Percentiles rank a stretch among this genome's conserved stretches.
Evolutionary conservation across 2,329 filamentous ascomycete genomes (phyloP).

Genomic region (Talaromyces pinophilus): DNA sequence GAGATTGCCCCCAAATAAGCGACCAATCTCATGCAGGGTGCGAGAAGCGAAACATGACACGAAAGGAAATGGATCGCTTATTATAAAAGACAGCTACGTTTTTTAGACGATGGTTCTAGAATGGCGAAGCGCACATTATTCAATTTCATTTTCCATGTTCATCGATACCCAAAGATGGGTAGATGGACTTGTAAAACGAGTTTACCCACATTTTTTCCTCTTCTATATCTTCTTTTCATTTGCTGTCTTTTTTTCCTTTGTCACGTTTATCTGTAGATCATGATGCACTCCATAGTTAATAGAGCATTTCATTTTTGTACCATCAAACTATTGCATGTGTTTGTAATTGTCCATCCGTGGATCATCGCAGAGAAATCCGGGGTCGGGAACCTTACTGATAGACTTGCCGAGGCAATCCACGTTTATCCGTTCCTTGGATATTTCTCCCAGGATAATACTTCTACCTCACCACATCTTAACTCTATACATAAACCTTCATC

Average conservation of each 20-base stretch:
- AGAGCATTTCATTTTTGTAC: slow-evolving; percentile 22
- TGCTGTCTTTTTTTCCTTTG: slow-evolving; percentile 19
- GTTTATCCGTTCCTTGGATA: background rate
- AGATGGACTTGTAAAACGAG: slow-evolving; percentile 22
- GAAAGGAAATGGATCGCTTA: slow-evolving; percentile 8
- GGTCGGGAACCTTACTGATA: background rate
- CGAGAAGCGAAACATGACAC: slow-evolving; percentile 6
- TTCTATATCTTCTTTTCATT: slow-evolving; percentile 5
- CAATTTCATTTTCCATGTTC: slow-evolving; percentile 19
- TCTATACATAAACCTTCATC: background rate
- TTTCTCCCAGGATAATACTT: background rate
- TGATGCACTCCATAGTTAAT: slow-evolving; percentile 23
- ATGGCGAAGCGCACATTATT: slow-evolving; percentile 13
- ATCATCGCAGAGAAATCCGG: background rate
- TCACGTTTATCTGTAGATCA: slow-evolving; percentile 24
- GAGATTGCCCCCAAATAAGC: slow-evolving; percentile 61
- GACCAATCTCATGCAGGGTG: background rate
- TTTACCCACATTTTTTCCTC: slow-evolving; percentile 16
- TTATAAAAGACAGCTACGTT: slow-evolving; percentile 14
- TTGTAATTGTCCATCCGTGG: background rate
- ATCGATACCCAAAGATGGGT: slow-evolving; percentile 15
- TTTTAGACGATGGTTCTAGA: background rate
- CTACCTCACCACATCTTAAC: background rate
- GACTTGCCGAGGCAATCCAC: slow-evolving; percentile 8
- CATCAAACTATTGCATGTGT: background rate